Base-by-base conservation (phyloP, 1,139 yeast genomes). In the Blastobotrys serpentis region DNA sequence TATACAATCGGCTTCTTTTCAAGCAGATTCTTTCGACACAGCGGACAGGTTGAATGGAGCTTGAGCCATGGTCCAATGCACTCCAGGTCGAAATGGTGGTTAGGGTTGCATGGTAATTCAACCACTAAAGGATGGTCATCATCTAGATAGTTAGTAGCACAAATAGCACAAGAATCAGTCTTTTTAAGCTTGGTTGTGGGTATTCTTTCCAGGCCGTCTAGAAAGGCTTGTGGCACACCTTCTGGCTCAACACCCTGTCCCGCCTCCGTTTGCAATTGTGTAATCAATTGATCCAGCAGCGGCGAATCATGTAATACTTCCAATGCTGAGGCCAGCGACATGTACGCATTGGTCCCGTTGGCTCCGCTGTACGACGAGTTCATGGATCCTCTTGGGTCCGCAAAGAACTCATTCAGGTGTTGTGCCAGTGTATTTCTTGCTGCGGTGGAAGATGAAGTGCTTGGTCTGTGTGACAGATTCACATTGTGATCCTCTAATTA, bases 21-120 rank as follows among this genome's bases (percentile, higher is more conserved):
- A 42, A 77, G 65, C 21, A 90, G 79, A 59, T 88, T 84, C 53
- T 78, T 81, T 55, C 98, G 73, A 64, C 98, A 90, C 62, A 90
- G 68, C 0, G 98, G 98, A 63, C 98, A 90, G 0, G 95, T 88
- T 1, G 83, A 74, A 60, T 86, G 84, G 52, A 82, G 72, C 55
- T 80, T 79, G 46, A 90, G 71, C 98, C 98, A 90, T 0, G 96
- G 94, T 0, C 85, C 85, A 37, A 90, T 81, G 64, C 98, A 90
- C 58, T 90, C 97, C 57, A 89, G 71, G 63, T 90, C 98, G 66
- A 86, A 90, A 34, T 75, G 75, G 66, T 90, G 98, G 42, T 74
- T 77, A 3, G 70, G 64, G 42, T 77, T 75, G 63, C 97, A 92
- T 0, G 96, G 96, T 30, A 90, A 72, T 57, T 77, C 71, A 14